Conservation (phyloP, 2,329 filamentous ascomycete species). For the Phoma sp. region DNA sequence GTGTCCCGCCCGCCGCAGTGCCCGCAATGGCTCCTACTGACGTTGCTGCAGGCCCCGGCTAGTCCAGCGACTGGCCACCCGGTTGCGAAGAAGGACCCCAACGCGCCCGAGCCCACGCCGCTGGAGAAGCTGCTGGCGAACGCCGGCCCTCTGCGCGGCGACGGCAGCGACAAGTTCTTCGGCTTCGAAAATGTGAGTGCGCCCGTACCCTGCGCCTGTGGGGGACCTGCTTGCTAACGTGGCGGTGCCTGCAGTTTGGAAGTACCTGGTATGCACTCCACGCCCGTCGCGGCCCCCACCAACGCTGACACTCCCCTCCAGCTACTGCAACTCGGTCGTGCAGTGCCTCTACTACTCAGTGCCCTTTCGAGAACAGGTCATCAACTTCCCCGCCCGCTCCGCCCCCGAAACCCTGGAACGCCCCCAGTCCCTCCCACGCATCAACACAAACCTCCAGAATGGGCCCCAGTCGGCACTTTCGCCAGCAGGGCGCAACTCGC, state of each 20-base stretch:
- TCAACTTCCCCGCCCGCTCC: slow-evolving; percentile 83
- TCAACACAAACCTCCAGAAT: slow-evolving; percentile 51
- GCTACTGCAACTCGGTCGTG: slow-evolving; percentile 98
- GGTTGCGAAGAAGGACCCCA: slow-evolving; percentile 66
- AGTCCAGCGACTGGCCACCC: slow-evolving; percentile 55
- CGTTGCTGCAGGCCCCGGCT: slow-evolving; percentile 53
- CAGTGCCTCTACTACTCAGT: slow-evolving; percentile 97
- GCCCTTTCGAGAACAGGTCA: slow-evolving; percentile 90
- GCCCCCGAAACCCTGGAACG: slow-evolving; percentile 72
- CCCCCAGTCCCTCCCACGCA: slow-evolving; percentile 53
- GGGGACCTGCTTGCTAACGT: slow-evolving; percentile 4
- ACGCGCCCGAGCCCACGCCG: slow-evolving; percentile 64
- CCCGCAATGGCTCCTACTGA: slow-evolving; percentile 34
- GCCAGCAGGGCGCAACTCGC: slow-evolving; percentile 59
- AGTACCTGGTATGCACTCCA: slow-evolving; percentile 81
- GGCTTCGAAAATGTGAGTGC: slow-evolving; percentile 92
- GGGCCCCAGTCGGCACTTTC: slow-evolving; percentile 57
- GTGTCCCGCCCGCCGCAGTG: slow-evolving; percentile 28
- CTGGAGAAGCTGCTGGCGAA: slow-evolving; percentile 82
- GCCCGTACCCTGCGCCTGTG: background rate
- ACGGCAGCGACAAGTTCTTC: slow-evolving; percentile 98
- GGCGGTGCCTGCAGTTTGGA: slow-evolving; percentile 72
- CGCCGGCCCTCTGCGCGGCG: slow-evolving; percentile 78
- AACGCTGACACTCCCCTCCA: slow-evolving; percentile 51
- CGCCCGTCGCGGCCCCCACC: slow-evolving; percentile 5